These are phyloP conservation scores for Lentinula novae-zelandiae DNA, from an alignment of 1,284 basidiomycete genomes.

Conservation along the genomic window DNA sequence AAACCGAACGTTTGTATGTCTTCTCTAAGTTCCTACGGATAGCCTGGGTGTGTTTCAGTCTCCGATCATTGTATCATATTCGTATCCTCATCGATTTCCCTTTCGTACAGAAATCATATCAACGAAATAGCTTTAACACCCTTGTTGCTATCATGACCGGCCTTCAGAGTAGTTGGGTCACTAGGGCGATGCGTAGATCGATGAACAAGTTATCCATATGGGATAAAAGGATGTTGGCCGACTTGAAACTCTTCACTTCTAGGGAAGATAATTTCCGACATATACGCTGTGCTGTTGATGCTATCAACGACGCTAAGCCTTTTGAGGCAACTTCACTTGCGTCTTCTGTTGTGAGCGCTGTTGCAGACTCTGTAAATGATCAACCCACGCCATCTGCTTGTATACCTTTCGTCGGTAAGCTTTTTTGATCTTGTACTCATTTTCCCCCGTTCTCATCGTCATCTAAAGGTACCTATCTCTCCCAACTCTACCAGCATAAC, in stretches of 20 bases:
- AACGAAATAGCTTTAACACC: conserved; percentile 76
- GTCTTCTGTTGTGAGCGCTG: conserved; percentile 42
- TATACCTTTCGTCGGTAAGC: conserved; percentile 76
- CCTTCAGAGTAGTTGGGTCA: conserved; percentile 71
- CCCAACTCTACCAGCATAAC: conserved; percentile 64
- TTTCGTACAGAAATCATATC: conserved; percentile 72
- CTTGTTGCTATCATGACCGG: conserved; percentile 81
- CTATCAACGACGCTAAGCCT: conserved; percentile 63
- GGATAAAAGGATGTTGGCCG: conserved; percentile 75
- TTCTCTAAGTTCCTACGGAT: conserved; percentile 82
- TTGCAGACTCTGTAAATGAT: conserved; percentile 37
- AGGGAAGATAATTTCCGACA: conserved; percentile 72
- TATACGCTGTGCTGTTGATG: conserved; percentile 63
- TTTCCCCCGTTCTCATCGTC: conserved; percentile 9
- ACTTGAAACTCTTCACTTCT: conserved; percentile 70
- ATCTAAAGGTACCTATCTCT: conserved; percentile 67
- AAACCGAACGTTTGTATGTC: conserved; percentile 62
- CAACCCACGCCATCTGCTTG: conserved; percentile 49
- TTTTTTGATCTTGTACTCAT: neutral
- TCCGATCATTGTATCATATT: neutral
- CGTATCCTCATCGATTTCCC: conserved; percentile 12
- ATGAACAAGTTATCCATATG: conserved; percentile 69
- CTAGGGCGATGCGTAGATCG: conserved; percentile 60
- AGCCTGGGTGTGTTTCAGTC: conserved; percentile 65
- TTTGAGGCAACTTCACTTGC: conserved; percentile 46